Conservation (phyloP, 306 rosid genomes). For the Fagus sylvatica region DNA sequence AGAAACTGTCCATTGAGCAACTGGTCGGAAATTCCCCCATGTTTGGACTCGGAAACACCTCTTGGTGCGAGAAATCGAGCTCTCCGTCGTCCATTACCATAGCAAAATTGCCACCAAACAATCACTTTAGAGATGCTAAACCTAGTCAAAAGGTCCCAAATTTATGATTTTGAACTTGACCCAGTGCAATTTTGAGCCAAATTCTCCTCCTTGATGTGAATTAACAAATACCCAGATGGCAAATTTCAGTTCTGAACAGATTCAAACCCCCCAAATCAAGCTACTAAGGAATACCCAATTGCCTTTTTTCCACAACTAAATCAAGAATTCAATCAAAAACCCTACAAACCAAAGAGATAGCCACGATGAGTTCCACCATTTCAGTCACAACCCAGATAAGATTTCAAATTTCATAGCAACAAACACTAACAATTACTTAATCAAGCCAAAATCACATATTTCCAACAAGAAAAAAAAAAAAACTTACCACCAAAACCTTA, state of each 20-base stretch:
- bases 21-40: slow-evolving; percentile 64
- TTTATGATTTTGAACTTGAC: neutral
- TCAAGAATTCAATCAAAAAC: neutral
- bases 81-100: slow-evolving; percentile 88
- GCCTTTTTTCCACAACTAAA: neutral
- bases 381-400: neutral
- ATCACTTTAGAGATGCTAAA: slow-evolving; percentile 2
- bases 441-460: slow-evolving; percentile 4
- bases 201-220: neutral
- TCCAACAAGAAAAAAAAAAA: neutral
- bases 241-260: slow-evolving; percentile 6
- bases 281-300: neutral
- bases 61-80: slow-evolving; percentile 75
- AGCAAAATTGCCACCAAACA: slow-evolving; percentile 13
- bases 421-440: neutral
- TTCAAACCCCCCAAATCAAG: neutral
- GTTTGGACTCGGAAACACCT: slow-evolving; percentile 63
- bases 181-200: slow-evolving; percentile 8
- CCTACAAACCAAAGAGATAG: neutral
- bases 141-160: slow-evolving; percentile 1
- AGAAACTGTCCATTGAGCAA: slow-evolving; percentile 85
- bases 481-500: slow-evolving; percentile 12
- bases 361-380: neutral
- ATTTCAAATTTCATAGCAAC: neutral
- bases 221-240: slow-evolving; percentile 10